These are phyloP conservation scores for Pseudogymnoascus sp. DNA, from an alignment of 2,329 filamentous ascomycete genomes.

Conservation along the genomic window DNA sequence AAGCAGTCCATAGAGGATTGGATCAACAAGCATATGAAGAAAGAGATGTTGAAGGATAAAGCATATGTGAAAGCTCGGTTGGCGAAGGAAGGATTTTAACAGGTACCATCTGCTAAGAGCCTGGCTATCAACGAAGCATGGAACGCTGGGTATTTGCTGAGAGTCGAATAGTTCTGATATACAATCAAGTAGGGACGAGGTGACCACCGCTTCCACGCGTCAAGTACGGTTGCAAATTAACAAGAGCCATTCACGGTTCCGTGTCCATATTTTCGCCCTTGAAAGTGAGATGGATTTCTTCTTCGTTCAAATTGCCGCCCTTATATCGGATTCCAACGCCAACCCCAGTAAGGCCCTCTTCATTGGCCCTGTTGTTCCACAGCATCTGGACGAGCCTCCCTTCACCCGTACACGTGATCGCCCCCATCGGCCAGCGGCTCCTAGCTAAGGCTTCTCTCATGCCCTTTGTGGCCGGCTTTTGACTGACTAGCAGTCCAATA, in stretches of 20 bases:
- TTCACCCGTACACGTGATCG: slow-evolving; percentile 51
- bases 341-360: slow-evolving; percentile 55
- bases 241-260: neutral
- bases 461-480: slow-evolving; percentile 68
- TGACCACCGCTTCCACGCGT: neutral
- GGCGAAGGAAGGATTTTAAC: neutral
- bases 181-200: neutral
- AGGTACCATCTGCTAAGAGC: neutral
- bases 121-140: neutral
- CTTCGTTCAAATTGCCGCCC: slow-evolving; percentile 25
- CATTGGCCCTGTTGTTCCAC: slow-evolving; percentile 62
- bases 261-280: slow-evolving; percentile 35
- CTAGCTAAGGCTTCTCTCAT: slow-evolving; percentile 64
- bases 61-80: neutral
- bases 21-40: slow-evolving; percentile 2
- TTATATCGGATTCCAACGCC: slow-evolving; percentile 43
- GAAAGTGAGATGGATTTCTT: slow-evolving; percentile 45
- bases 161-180: neutral
- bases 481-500: slow-evolving; percentile 65
- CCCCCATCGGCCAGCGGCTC: slow-evolving; percentile 66
- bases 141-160: neutral
- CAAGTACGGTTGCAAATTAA: neutral
- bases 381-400: slow-evolving; percentile 61
- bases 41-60: neutral
- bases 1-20: neutral